A percentile compares a stretch with the other conserved stretches of the same genome.
Conservation (phyloP, 2,329 filamentous ascomycete genomes). For the Stachybotrys chlorohalonatus region DNA sequence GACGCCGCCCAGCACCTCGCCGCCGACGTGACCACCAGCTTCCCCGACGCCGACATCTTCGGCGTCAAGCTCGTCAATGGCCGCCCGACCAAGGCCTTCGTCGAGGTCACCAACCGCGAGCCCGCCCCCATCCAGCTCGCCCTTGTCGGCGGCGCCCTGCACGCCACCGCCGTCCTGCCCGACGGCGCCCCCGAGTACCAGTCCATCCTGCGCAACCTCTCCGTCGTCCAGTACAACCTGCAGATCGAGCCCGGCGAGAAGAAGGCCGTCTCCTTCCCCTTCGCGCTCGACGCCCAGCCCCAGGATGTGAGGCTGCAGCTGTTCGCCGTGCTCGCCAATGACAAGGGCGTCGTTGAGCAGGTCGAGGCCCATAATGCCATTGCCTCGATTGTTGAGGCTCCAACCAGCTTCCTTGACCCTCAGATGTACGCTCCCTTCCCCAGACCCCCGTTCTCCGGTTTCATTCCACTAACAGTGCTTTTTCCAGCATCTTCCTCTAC, state of each 20-base stretch:
- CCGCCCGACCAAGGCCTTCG: slow-evolving; percentile 69
- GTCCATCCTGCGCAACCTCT: slow-evolving; percentile 75
- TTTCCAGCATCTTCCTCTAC: slow-evolving; percentile 85
- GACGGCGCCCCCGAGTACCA: slow-evolving; percentile 32
- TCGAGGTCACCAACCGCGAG: slow-evolving; percentile 83
- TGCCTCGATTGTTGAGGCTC: slow-evolving; percentile 80
- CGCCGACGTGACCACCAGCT: slow-evolving; percentile 55
- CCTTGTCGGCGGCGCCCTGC: slow-evolving; percentile 68
- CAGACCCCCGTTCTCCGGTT: neutral
- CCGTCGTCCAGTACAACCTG: slow-evolving; percentile 62
- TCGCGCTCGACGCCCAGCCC: slow-evolving; percentile 85
- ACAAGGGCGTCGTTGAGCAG: slow-evolving; percentile 62
- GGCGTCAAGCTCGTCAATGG: slow-evolving; percentile 95
- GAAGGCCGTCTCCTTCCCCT: slow-evolving; percentile 70
- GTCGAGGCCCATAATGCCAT: slow-evolving; percentile 72
- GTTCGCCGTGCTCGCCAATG: slow-evolving; percentile 61
- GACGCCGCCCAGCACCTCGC: slow-evolving; percentile 31
- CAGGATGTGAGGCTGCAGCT: slow-evolving; percentile 78
- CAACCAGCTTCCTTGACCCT: slow-evolving; percentile 85
- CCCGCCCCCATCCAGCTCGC: slow-evolving; percentile 62
- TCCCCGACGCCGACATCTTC: slow-evolving; percentile 71
- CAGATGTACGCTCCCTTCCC: slow-evolving; percentile 63
- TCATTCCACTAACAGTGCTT: slow-evolving; percentile 16
- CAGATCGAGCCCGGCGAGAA: slow-evolving; percentile 68
- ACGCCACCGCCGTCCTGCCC: slow-evolving; percentile 43